Conservation (phyloP, 345 rosid genomes). For the Cardamine chenopodiifolia region DNA sequence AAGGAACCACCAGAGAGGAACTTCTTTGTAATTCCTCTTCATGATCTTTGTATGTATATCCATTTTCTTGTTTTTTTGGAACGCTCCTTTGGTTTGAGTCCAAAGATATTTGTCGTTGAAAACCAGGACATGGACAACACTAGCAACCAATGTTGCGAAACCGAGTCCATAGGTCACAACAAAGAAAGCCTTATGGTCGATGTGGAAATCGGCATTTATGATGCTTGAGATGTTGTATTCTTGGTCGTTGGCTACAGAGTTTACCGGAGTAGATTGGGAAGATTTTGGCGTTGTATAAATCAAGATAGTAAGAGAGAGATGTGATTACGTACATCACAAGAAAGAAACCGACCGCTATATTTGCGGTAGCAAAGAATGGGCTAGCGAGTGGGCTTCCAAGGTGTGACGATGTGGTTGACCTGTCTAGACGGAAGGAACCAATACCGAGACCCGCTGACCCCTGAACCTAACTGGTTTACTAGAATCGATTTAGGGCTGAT, state of each 20-base stretch:
- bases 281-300: constrained; percentile 67
- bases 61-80: constrained; percentile 47
- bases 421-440: constrained; percentile 69
- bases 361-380: constrained; percentile 84
- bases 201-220: constrained; percentile 55
- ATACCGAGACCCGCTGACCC: constrained; percentile 72
- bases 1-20: constrained; percentile 84
- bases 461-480: constrained; percentile 77
- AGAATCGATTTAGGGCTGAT: constrained; percentile 64
- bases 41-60: constrained; percentile 82
- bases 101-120: constrained; percentile 73
- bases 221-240: constrained; percentile 54
- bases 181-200: constrained; percentile 63
- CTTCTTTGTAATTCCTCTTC: constrained; percentile 62
- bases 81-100: constrained; percentile 58
- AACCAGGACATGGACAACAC: constrained; percentile 65
- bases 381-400: constrained; percentile 85
- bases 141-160: constrained; percentile 73
- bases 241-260: constrained; percentile 50
- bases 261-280: constrained; percentile 63
- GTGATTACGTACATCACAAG: constrained; percentile 73
- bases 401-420: constrained; percentile 72
- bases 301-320: constrained; percentile 66
- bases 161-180: constrained; percentile 83
- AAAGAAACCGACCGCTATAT: constrained; percentile 65